Evolutionary conservation across 2,329 filamentous ascomycete genomes (phyloP), one percentile per base, ranked within the genome.

Genomic region (Aspergillus viridinutans): DNA sequence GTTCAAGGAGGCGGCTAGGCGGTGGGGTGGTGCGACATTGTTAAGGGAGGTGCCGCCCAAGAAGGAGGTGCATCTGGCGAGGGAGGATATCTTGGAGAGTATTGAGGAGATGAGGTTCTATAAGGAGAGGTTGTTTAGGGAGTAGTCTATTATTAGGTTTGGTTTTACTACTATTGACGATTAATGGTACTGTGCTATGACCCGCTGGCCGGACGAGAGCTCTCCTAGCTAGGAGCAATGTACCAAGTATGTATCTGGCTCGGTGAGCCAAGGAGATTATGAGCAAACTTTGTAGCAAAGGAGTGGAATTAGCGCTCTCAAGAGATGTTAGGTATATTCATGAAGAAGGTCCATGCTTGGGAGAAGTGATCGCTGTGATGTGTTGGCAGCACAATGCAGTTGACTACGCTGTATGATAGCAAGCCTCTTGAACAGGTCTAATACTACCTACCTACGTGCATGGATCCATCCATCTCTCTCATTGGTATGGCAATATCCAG

Each of bases 61-160:
- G 80, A 83, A 83, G 70, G 85, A 84, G 40, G 78, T 86, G 52
- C 94, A 99, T 77, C 85, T 93, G 74, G 94, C 94, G 0, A 86
- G 83, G 66, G 86, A 90, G 55, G 94, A 99, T 74, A 96, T 99
- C 57, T 74, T 97, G 59, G 94, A 99, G 78, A 97, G 93, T 74
- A 97, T 99, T 61, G 87, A 84, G 55, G 94, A 99, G 78, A 93
- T 93, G 54, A 85, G 79, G 67, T 97, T 89, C 71, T 97, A 96
- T 74, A 85, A 84, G 67, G 80, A 87, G 58, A 78, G 77, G 20
- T 83, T 96, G 55, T 95, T 95, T 72, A 68, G n/a, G 50, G 53
- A 56, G 48, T 42, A 25, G 21, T 54, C 21, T 35, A 9, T 29
- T 35, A 29, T 29, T 25, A 25, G 25, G 5, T 25, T 25, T 25